A percentile compares a stretch with the other conserved stretches of the same genome.
Evolutionary conservation across 148 eudicot genomes (phyloP).

Genomic region (Bassia scoparia): DNA sequence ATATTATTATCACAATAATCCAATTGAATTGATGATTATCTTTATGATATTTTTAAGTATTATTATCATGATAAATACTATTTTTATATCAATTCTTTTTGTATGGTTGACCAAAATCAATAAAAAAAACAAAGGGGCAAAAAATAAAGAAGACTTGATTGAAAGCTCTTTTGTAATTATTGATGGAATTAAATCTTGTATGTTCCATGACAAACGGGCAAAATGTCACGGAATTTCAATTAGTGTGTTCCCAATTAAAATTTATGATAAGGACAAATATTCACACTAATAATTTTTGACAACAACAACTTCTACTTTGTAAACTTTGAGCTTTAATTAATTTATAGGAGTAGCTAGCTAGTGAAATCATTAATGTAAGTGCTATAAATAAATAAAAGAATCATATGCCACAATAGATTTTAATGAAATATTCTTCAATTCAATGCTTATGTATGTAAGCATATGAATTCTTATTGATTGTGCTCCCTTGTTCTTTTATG

Average conservation of each 20-base stretch:
- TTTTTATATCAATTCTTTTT: not conserved
- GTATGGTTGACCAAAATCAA: not conserved
- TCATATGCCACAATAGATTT: not conserved
- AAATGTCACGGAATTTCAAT: slow-evolving; percentile 22
- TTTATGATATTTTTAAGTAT: too few relatives aligned
- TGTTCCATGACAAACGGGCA: slow-evolving; percentile 15
- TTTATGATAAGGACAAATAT: slow-evolving; percentile 27
- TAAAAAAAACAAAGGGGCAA: not conserved
- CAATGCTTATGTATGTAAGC: slow-evolving; percentile 5
- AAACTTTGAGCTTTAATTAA: not conserved
- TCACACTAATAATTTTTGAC: slow-evolving; percentile 18
- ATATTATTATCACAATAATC: not conserved
- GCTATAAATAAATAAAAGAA: not conserved
- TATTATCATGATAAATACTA: not conserved
- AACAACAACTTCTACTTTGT: not conserved
- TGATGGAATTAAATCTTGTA: not conserved
- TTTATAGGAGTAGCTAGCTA: not conserved
- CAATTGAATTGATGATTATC: not conserved
- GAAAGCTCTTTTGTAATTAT: not conserved
- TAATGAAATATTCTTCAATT: not conserved
- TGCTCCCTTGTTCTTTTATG: slow-evolving; percentile 8
- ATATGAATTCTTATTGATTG: not conserved
- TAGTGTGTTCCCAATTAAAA: not conserved
- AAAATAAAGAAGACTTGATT: not conserved
- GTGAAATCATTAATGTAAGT: not conserved